Conservation (phyloP, 129 eudicot species). For the Saussurea involucrata region DNA sequence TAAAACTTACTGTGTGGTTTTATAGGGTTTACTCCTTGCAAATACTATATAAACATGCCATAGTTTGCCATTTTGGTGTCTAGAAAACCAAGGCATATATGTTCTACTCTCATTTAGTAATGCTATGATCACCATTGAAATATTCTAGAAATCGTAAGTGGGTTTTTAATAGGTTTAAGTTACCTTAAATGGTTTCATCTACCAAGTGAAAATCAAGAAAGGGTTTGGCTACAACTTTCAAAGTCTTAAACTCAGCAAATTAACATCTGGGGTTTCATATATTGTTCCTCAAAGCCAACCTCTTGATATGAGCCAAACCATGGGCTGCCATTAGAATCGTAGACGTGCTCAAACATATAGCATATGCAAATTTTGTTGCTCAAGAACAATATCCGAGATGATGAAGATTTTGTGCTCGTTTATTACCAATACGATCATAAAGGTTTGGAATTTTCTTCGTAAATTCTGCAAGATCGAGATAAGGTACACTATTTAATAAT, state of each 20-base stretch:
- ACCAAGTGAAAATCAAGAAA: not conserved
- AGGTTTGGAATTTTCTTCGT: not conserved
- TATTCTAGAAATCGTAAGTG: not conserved
- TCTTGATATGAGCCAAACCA: not conserved
- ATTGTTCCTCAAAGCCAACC: not conserved
- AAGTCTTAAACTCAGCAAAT: not conserved
- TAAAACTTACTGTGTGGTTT: not conserved
- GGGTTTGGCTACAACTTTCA: not conserved
- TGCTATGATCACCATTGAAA: too few relatives aligned
- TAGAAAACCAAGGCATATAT: not conserved
- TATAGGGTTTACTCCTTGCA: not conserved
- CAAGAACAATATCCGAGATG: not conserved
- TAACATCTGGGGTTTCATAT: not conserved
- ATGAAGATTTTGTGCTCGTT: not conserved
- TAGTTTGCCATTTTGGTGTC: not conserved
- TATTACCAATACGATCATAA: too few relatives aligned
- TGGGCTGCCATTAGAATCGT: not conserved
- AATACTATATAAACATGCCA: not conserved
- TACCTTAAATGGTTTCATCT: not conserved
- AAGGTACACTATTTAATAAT: not conserved
- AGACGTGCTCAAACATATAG: not conserved
- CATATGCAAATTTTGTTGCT: not conserved
- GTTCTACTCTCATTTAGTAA: not conserved
- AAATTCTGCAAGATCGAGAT: not conserved
- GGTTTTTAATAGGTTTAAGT: not conserved